Base-by-base conservation (phyloP, 1,284 basidiomycete genomes). In the Pseudozyma sp. region DNA sequence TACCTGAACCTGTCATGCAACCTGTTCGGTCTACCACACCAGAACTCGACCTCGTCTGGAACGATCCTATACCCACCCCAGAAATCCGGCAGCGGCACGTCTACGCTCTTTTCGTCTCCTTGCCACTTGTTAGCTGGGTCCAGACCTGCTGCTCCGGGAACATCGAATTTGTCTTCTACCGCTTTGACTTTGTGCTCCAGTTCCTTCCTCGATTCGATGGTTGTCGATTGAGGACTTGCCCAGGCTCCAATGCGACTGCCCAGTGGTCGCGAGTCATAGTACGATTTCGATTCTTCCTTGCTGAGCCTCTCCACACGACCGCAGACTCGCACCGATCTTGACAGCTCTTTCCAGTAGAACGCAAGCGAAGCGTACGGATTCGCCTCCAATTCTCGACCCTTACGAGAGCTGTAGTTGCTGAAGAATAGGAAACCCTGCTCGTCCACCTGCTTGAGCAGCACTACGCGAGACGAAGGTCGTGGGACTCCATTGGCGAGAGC, bases 41-140 rank as follows among this genome's bases (percentile, higher is more conserved):
- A 84, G 47, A 84, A 84, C 67, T 84, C 82, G 11, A 88, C 90
- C 85, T 85, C 95, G 92, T 89, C 89, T 14, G 97, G 97, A 7
- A 97, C 87, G 42, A 99, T 88, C 76, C 95, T 88, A 90, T 93
- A 97, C 3, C 96, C 96, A 62, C 96, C 96, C 97, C 97, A 99
- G 85, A 93, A 93, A 7, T 92, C 91, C 1, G 96, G 97, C 48
- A 92, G 87, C 0, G 93, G 92, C 9, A 97, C 87, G 24, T 77
- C 55, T 0, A 61, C 57, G 5, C 8, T 31, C 49, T 58, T 67
- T 13, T 72, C 65, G 31, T 57, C 56, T 3, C 62, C 73, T 16
- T 68, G 40, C 53, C 49, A 71, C 44, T 61, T 51, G 5, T 68
- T 52, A 6, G 10, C 42, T 19, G 70, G 51, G 11, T 76, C 84